These are phyloP conservation scores for Beauveria sp. DNA, from an alignment of 2,329 filamentous ascomycete species.

Conservation along the genomic window DNA sequence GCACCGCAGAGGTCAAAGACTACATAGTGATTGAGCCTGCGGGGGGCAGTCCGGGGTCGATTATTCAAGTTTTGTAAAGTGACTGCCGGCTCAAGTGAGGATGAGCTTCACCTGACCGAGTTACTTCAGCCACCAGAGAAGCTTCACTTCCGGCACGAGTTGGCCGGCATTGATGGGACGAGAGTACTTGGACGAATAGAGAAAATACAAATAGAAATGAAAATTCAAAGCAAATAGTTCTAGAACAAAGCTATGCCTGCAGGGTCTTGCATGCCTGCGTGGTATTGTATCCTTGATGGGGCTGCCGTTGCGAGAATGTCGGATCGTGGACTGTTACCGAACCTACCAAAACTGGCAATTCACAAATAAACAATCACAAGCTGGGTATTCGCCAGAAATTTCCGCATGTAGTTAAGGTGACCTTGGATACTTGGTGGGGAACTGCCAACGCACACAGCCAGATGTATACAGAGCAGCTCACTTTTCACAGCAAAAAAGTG, in stretches of 20 bases:
- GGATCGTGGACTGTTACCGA: not conserved
- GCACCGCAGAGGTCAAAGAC: slow-evolving; percentile 15
- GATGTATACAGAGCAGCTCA: not conserved
- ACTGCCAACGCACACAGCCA: not conserved
- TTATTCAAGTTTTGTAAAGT: not conserved
- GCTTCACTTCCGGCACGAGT: not conserved
- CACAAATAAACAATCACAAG: not conserved
- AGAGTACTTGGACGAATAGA: not conserved
- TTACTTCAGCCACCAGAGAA: not conserved
- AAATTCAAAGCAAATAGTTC: too few relatives aligned
- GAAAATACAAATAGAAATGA: not conserved
- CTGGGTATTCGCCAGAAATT: not conserved
- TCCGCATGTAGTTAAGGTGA: not conserved
- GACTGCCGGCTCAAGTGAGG: not conserved
- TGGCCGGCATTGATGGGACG: not conserved
- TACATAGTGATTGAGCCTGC: slow-evolving; percentile 12
- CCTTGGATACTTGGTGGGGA: not conserved
- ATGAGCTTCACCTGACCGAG: not conserved
- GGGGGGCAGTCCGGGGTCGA: slow-evolving; percentile 4
- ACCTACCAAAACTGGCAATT: not conserved
- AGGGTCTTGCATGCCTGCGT: too few relatives aligned
- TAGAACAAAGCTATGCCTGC: too few relatives aligned
- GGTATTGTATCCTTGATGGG: not conserved
- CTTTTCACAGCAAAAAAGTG: not conserved
- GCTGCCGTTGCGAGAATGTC: not conserved